phyloP scores from a whole-genome alignment of 139 green algal genomes.

The Coelastrella sp. region DNA sequence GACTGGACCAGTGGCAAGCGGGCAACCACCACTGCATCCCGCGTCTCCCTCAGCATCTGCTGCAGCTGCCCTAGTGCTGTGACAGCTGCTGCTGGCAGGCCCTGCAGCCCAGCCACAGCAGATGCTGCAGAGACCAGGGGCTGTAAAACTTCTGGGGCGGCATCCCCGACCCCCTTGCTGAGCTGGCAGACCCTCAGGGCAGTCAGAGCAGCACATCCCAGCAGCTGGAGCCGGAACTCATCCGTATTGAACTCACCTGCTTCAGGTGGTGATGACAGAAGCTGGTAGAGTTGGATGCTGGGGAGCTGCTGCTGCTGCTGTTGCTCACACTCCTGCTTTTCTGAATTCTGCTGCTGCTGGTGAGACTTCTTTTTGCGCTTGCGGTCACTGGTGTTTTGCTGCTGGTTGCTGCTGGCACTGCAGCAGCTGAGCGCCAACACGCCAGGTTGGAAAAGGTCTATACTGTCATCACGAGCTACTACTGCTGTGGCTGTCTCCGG shows the following conservation, averaged over 20 bases:
- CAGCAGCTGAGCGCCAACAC: slow-evolving; percentile 32
- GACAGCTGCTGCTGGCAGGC: slow-evolving; percentile 44
- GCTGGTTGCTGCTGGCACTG: background rate
- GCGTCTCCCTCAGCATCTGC: slow-evolving; percentile 1
- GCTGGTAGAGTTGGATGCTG: slow-evolving; percentile 47
- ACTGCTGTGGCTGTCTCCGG: slow-evolving; percentile 34
- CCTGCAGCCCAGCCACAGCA: slow-evolving; percentile 17
- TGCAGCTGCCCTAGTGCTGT: slow-evolving; percentile 50
- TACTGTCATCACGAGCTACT: background rate
- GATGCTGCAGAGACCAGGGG: slow-evolving; percentile 27
- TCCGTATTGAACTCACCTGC: slow-evolving; percentile 27
- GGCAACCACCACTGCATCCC: slow-evolving; percentile 22
- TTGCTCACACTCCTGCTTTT: slow-evolving; percentile 36
- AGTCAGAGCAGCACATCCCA: slow-evolving; percentile 43
- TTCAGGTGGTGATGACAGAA: slow-evolving; percentile 25
- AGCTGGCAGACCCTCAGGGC: background rate
- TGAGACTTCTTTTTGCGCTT: background rate
- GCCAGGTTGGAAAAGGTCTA: slow-evolving; percentile 40
- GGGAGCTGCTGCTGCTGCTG: slow-evolving; percentile 21
- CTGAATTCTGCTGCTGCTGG: background rate
- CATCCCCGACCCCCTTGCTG: background rate
- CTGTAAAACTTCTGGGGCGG: slow-evolving; percentile 38
- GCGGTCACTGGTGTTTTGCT: background rate
- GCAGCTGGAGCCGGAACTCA: slow-evolving; percentile 57
- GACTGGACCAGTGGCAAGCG: slow-evolving; percentile 59